phyloP scores from a whole-genome alignment of 441 rosid genomes.

The Croton setiger region DNA sequence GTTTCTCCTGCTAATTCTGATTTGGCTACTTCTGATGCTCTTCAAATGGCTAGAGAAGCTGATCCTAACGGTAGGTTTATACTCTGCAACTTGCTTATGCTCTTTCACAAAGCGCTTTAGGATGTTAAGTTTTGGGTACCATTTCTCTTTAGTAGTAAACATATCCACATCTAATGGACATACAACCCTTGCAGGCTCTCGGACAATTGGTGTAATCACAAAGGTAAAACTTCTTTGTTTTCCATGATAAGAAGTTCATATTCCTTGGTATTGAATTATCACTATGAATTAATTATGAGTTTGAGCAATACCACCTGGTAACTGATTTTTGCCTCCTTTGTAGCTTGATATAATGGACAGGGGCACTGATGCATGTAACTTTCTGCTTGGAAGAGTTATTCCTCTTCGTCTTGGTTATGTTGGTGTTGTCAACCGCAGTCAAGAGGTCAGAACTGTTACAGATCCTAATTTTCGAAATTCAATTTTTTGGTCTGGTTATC shows the following conservation, averaged over 20 bases:
- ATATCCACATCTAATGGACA: not conserved
- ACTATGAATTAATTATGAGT: not conserved
- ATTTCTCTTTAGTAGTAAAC: not conserved
- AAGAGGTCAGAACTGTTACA: conserved; percentile 37
- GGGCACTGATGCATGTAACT: conserved; percentile 57
- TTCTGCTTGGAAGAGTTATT: conserved; percentile 58
- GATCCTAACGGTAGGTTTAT: conserved; percentile 55
- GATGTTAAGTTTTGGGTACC: not conserved
- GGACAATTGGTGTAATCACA: conserved; percentile 68
- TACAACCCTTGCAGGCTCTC: conserved; percentile 36
- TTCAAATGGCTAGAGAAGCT: conserved; percentile 62
- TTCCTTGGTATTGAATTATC: not conserved
- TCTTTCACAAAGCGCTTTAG: not conserved
- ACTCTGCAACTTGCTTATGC: not conserved
- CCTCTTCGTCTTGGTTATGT: conserved; percentile 64
- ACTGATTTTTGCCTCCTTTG: conserved; percentile 9
- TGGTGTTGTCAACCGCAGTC: conserved; percentile 69
- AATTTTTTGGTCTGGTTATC: not conserved
- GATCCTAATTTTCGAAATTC: not conserved
- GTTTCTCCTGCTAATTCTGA: conserved; percentile 79
- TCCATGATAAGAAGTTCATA: conserved; percentile 4
- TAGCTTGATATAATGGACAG: conserved; percentile 81
- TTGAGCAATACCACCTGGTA: not conserved
- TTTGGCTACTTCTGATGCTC: conserved; percentile 80
- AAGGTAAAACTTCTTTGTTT: conserved; percentile 36